Percentiles rank a stretch among this genome's conserved stretches.
Evolutionary conservation across 2,329 filamentous ascomycete species (phyloP).

Genomic region (Stachybotrys elegans): DNA sequence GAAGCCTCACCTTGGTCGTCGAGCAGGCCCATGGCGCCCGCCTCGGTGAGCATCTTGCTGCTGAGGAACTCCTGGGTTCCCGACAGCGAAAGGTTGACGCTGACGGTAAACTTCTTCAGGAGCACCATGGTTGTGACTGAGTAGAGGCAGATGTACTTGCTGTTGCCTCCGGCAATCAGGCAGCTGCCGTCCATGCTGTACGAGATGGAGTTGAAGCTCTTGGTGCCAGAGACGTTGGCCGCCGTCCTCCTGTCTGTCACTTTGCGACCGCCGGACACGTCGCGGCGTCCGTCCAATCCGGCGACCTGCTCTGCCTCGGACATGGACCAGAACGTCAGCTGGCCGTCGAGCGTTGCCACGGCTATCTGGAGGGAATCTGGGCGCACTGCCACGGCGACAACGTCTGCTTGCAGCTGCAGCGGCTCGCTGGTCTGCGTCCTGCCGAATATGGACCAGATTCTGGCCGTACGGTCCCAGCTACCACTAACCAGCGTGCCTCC

Average conservation of each 20-base stretch:
- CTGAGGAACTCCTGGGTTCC: conserved; percentile 97
- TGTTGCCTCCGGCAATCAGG: conserved; percentile 85
- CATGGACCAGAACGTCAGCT: conserved; percentile 91
- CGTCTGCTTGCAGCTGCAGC: conserved; percentile 84
- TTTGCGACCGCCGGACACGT: conserved; percentile 89
- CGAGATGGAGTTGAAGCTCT: conserved; percentile 79
- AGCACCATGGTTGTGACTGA: conserved; percentile 89
- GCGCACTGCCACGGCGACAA: conserved; percentile 78
- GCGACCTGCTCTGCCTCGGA: conserved; percentile 81
- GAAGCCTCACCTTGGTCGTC: conserved; percentile 86
- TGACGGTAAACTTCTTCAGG: conserved; percentile 92
- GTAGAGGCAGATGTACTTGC: conserved; percentile 98
- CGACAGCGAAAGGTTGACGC: conserved; percentile 89
- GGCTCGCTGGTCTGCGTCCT: conserved; percentile 94
- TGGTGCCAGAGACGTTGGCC: conserved; percentile 84
- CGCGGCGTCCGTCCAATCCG: conserved; percentile 82
- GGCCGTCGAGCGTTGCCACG: conserved; percentile 87
- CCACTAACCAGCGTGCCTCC: conserved; percentile 81
- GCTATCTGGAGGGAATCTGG: conserved; percentile 90
- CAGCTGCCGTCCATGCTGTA: conserved; percentile 94
- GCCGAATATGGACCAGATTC: conserved; percentile 93
- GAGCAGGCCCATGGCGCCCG: conserved; percentile 76
- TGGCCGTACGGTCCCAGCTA: conserved; percentile 93
- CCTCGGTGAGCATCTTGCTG: conserved; percentile 86
- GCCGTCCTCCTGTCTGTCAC: conserved; percentile 83